Conservation (phyloP, 2,329 filamentous ascomycete species). For the Pseudomassariella vexata region DNA sequence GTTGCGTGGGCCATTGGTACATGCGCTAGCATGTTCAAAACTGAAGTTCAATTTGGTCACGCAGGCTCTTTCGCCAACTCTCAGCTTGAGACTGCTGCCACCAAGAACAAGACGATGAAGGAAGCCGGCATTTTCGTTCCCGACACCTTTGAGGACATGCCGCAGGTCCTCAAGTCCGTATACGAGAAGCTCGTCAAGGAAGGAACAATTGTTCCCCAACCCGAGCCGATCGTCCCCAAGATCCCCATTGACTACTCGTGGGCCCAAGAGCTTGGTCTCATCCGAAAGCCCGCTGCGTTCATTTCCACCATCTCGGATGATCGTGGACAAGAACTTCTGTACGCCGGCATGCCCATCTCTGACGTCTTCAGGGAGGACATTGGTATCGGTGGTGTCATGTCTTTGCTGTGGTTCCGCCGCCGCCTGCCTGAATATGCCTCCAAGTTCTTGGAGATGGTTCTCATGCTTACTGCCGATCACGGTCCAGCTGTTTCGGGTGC, state of each 20-base stretch:
- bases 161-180: constrained; percentile 66
- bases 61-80: constrained; percentile 99
- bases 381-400: constrained; percentile 99
- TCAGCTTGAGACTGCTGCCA: constrained; percentile 91
- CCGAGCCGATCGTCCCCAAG: constrained; percentile 93
- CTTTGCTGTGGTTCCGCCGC: constrained; percentile 98
- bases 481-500: constrained; percentile 97
- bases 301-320: constrained; percentile 99
- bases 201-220: constrained; percentile 76
- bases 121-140: constrained; percentile 93
- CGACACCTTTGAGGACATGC: constrained; percentile 95
- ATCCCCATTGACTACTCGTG: constrained; percentile 99
- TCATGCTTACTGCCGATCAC: constrained; percentile 99
- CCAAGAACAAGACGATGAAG: constrained; percentile 96
- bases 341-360: constrained; percentile 99
- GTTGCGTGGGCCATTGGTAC: constrained; percentile 99
- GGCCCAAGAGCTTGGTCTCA: constrained; percentile 98
- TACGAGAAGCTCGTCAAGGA: constrained; percentile 84
- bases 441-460: constrained; percentile 99
- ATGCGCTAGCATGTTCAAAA: constrained; percentile 99
- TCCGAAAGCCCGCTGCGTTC: constrained; percentile 99
- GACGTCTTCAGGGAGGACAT: constrained; percentile 99
- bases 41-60: constrained; percentile 98
- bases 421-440: constrained; percentile 92
- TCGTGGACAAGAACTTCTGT: constrained; percentile 97